A percentile compares a stretch with the other conserved stretches of the same genome.
These are phyloP conservation scores for Endotrypanum monterogeii DNA, from an alignment of 208 protist species.

Conservation along the genomic window DNA sequence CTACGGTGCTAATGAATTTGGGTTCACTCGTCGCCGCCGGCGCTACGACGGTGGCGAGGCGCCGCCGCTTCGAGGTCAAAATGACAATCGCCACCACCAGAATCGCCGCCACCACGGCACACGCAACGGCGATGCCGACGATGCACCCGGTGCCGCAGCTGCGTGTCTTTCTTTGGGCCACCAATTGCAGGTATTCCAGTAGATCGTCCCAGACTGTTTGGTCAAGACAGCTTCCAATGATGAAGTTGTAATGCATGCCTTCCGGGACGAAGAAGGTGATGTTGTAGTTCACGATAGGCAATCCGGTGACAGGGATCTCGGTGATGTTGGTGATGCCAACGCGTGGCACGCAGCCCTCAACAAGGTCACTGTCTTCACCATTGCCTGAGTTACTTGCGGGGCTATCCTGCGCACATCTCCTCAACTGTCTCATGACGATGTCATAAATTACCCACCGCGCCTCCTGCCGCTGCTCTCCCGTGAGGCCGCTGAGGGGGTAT, in stretches of 20 bases:
- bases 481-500: constrained; percentile 40
- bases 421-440: constrained; percentile 25
- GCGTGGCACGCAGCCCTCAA: constrained; percentile 23
- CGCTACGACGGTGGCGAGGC: constrained; percentile 70
- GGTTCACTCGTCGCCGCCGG: constrained; percentile 35
- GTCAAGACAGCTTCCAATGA: constrained; percentile 44
- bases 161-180: not conserved
- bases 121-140: constrained; percentile 63
- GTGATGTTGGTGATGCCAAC: constrained; percentile 63
- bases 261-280: constrained; percentile 54
- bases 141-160: constrained; percentile 73
- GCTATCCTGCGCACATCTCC: constrained; percentile 15
- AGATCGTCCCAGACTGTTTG: constrained; percentile 43
- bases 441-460: constrained; percentile 48
- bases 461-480: constrained; percentile 31
- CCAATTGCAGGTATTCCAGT: constrained; percentile 26
- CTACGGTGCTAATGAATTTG: constrained; percentile 52
- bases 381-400: not conserved
- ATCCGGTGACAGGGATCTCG: constrained; percentile 5
- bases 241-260: constrained; percentile 36
- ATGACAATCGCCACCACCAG: constrained; percentile 66
- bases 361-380: constrained; percentile 1
- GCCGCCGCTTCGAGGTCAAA: constrained; percentile 68
- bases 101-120: constrained; percentile 54
- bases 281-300: constrained; percentile 24